phyloP scores from a whole-genome alignment of 2,329 filamentous ascomycete species.

The Stachybotrys echinatus region DNA sequence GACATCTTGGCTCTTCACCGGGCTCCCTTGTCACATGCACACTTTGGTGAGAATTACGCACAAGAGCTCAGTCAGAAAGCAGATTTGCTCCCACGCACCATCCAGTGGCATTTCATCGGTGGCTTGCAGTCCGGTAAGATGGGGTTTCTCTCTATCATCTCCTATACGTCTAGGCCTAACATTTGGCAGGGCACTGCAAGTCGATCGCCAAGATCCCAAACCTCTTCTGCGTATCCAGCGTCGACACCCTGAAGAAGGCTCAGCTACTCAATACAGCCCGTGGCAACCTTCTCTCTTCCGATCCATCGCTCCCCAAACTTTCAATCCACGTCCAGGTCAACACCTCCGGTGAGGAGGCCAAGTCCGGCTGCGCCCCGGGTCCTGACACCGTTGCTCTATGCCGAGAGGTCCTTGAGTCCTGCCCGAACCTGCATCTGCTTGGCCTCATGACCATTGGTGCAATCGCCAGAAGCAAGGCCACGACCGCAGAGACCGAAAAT shows the following conservation, averaged over 20 bases:
- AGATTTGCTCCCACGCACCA: slow-evolving; percentile 65
- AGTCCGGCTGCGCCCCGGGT: slow-evolving; percentile 73
- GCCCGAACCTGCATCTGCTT: slow-evolving; percentile 67
- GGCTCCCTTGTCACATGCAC: slow-evolving; percentile 51
- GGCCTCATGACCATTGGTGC: slow-evolving; percentile 98
- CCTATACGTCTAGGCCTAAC: not conserved
- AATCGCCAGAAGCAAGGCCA: slow-evolving; percentile 75
- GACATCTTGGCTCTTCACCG: slow-evolving; percentile 83
- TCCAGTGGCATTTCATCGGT: slow-evolving; percentile 96
- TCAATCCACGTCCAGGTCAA: slow-evolving; percentile 90
- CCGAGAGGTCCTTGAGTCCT: slow-evolving; percentile 62
- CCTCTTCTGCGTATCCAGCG: slow-evolving; percentile 85
- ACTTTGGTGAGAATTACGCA: slow-evolving; percentile 97
- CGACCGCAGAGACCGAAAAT: slow-evolving; percentile 74
- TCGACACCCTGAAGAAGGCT: slow-evolving; percentile 86
- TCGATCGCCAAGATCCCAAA: slow-evolving; percentile 81
- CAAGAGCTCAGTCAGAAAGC: slow-evolving; percentile 88
- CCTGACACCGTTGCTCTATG: slow-evolving; percentile 60
- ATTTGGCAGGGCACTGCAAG: slow-evolving; percentile 74
- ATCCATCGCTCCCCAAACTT: slow-evolving; percentile 41
- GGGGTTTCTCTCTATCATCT: not conserved
- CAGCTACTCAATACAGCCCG: slow-evolving; percentile 74
- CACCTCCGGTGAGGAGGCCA: slow-evolving; percentile 81
- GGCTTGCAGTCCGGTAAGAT: slow-evolving; percentile 72
- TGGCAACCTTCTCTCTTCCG: slow-evolving; percentile 43